These are phyloP conservation scores for Anisodus acutangulus DNA, from an alignment of 257 asterid genomes.

Conservation along the genomic window DNA sequence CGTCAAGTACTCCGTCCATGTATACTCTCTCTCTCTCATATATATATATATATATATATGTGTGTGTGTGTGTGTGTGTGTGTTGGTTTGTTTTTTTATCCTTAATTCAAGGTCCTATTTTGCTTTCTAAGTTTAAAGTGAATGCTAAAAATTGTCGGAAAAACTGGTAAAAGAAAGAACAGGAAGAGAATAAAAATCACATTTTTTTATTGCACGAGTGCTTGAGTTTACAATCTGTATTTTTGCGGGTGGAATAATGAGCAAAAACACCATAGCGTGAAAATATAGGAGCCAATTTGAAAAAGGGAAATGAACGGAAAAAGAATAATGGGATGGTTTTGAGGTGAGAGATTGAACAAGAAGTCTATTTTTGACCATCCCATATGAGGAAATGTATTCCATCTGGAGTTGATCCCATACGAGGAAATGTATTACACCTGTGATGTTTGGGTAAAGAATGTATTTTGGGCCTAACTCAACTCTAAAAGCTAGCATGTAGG, in stretches of 20 bases:
- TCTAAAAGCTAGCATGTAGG: too few species aligned
- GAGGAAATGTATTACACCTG: not conserved
- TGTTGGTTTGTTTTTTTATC: not conserved
- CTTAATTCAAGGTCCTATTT: not conserved
- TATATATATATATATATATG: not conserved
- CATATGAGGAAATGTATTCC: not conserved
- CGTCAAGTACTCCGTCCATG: constrained; percentile 94
- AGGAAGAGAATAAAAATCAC: not conserved
- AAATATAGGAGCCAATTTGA: not conserved
- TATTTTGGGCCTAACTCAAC: too few species aligned
- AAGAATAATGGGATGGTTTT: not conserved
- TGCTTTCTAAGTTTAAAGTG: too few species aligned
- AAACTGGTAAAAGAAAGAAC: not conserved
- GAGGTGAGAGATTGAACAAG: not conserved
- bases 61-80: not conserved
- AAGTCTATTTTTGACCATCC: not conserved
- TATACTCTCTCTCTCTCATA: constrained; percentile 28
- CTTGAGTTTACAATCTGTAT: not conserved
- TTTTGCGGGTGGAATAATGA: not conserved
- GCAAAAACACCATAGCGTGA: not conserved
- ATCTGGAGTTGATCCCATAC: too few species aligned
- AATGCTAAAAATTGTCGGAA: too few species aligned
- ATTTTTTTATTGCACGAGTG: not conserved
- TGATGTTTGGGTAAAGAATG: too few species aligned
- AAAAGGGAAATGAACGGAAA: not conserved